These are phyloP conservation scores for Cynanchum wilfordii DNA, from an alignment of 257 asterid genomes.

Conservation along the genomic window DNA sequence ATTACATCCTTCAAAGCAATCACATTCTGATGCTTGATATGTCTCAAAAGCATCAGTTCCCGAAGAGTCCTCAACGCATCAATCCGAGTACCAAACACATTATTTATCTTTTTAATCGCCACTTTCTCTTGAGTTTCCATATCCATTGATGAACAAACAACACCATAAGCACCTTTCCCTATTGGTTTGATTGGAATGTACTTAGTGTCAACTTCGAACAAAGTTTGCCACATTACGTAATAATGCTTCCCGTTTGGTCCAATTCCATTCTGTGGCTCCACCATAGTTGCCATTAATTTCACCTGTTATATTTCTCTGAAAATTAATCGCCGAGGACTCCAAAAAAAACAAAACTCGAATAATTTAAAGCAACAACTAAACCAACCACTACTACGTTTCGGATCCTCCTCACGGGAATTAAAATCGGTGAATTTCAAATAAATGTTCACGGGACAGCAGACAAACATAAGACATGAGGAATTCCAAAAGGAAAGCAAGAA, in stretches of 20 bases:
- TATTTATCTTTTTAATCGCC: slow-evolving; percentile 39
- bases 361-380: background rate
- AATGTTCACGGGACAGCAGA: slow-evolving; percentile 3
- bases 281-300: slow-evolving; percentile 28
- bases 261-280: slow-evolving; percentile 32
- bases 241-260: slow-evolving; percentile 35
- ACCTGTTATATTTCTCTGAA: slow-evolving; percentile 18
- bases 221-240: slow-evolving; percentile 40
- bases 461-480: background rate
- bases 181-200: slow-evolving; percentile 40
- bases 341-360: background rate
- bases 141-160: slow-evolving; percentile 41
- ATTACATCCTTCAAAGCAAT: slow-evolving; percentile 42
- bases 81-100: slow-evolving; percentile 35
- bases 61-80: slow-evolving; percentile 45
- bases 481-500: background rate
- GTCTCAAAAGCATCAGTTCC: slow-evolving; percentile 38
- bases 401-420: background rate
- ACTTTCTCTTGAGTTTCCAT: slow-evolving; percentile 40
- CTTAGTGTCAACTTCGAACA: slow-evolving; percentile 40
- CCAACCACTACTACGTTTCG: background rate
- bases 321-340: background rate
- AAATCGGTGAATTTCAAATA: background rate
- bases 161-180: slow-evolving; percentile 45
- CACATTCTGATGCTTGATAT: slow-evolving; percentile 39